These are phyloP conservation scores for Coccomyxa sp. DNA, from an alignment of 139 green algal species.

Conservation along the genomic window DNA sequence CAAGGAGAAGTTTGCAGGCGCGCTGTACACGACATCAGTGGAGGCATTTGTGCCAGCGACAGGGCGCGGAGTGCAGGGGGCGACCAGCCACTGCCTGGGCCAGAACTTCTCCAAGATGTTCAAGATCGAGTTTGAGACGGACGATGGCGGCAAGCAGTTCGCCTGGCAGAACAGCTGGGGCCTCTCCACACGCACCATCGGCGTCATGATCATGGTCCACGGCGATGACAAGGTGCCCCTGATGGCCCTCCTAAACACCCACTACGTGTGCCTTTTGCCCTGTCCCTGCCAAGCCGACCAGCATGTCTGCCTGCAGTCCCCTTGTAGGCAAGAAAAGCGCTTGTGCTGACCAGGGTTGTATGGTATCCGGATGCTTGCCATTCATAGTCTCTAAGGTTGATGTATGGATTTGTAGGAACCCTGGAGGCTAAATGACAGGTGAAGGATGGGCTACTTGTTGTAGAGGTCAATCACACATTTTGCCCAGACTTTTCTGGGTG, in stretches of 20 bases:
- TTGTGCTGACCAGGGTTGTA: too few relatives aligned
- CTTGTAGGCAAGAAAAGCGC: too few relatives aligned
- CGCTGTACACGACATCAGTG: conserved; percentile 94
- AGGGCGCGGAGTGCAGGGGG: conserved; percentile 79
- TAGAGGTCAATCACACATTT: too few relatives aligned
- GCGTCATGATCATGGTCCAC: conserved; percentile 99
- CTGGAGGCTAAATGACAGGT: too few relatives aligned
- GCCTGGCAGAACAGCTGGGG: conserved; percentile 98
- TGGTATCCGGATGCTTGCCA: too few relatives aligned
- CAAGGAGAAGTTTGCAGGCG: conserved; percentile 98
- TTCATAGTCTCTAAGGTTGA: too few relatives aligned
- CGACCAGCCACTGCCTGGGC: conserved; percentile 93
- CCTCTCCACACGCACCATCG: conserved; percentile 92
- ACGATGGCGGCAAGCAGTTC: conserved; percentile 56
- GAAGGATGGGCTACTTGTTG: too few relatives aligned
- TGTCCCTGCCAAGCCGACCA: background rate
- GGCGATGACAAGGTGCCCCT: conserved; percentile 80
- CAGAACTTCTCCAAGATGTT: conserved; percentile 95
- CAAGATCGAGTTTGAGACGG: conserved; percentile 81
- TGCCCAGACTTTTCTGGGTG: too few relatives aligned
- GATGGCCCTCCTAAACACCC: too few relatives aligned
- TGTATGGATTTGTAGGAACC: too few relatives aligned
- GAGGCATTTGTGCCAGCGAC: conserved; percentile 94
- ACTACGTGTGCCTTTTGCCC: background rate
- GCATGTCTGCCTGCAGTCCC: background rate